A percentile compares a stretch with the other conserved stretches of the same genome.
Evolutionary conservation across 2,329 filamentous ascomycete species (phyloP).

Genomic region (Nemania bipapillata): DNA sequence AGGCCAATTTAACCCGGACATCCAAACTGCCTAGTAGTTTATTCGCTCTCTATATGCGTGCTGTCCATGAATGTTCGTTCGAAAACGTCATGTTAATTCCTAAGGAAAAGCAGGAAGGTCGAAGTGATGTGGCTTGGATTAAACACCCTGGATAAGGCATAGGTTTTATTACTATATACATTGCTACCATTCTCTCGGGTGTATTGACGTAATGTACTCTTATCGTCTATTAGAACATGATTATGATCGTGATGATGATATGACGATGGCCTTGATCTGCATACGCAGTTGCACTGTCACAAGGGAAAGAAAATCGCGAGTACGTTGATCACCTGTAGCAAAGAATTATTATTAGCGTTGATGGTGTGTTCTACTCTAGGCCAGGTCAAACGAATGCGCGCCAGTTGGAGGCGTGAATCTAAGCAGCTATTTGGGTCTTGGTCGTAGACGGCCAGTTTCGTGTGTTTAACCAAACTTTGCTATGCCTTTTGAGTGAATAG

Average conservation of each 20-base stretch:
- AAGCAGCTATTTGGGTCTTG: too few relatives aligned
- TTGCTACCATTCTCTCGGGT: neutral
- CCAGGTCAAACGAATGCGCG: too few relatives aligned
- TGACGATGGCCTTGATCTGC: neutral
- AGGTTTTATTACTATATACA: neutral
- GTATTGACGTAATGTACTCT: neutral
- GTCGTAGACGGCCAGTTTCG: too few relatives aligned
- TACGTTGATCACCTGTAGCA: neutral
- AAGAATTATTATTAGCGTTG: too few relatives aligned
- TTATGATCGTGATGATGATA: neutral
- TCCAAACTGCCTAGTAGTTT: neutral
- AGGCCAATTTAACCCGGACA: neutral
- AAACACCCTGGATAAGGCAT: neutral
- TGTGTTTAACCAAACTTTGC: too few relatives aligned
- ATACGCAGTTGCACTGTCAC: neutral
- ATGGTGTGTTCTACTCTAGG: too few relatives aligned
- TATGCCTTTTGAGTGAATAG: too few relatives aligned
- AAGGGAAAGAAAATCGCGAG: neutral
- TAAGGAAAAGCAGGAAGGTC: neutral
- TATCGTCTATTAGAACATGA: neutral
- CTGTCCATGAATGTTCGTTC: neutral
- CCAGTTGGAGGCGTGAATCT: too few relatives aligned
- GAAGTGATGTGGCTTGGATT: neutral
- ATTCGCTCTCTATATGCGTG: neutral
- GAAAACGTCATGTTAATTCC: neutral